Base-by-base conservation (phyloP, 768 basidiomycete genomes). In the Boletus edulis region DNA sequence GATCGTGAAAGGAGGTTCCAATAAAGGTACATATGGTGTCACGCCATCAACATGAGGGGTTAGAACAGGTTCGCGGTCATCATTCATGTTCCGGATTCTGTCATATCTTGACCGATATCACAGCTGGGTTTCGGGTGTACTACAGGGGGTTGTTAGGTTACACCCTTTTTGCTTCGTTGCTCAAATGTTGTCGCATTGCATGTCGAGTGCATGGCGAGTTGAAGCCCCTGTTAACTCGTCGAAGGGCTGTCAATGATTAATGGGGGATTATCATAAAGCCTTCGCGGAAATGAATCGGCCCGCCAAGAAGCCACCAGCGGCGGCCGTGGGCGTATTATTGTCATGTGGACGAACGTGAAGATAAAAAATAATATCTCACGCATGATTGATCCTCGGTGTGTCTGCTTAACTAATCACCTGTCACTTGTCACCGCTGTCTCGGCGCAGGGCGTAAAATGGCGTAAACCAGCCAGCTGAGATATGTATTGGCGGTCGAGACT, bases 1-100 rank as follows among this genome's bases (percentile, higher is more conserved):
- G 68, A 72, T 70, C 49, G 43, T 67, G 51, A 70, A 66, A 40
- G 60, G 54, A 15, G 51, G 51, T 7, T n/a, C 58, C 43, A 59
- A 58, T 54, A 61, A 61, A 48, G 61, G 60, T 42, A 51, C 27
- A 9, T 56, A 34, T 4, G 39, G 27, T 17, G 41, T 49, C 56
- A 47, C 42, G 43, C 56, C 55, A 42, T 59, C 53, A 35, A 52
- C 37, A 41, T 52, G 53, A 57, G 20, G 11, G 46, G 47, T 55
- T 14, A 20, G 51, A n/a, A 27, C 48, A 40, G 38, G 41, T 49
- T 56, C 44, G 45, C 35, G 29, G 34, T 53, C 34, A 48, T 15
- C 22, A 47, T 49, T 18, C 9, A 27, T 35, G 37, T n/a, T 29
- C 20, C 49, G 34, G 20, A 20, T 47, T 40, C 22, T 52, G 43